Evolutionary conservation across 2,329 filamentous ascomycete genomes (phyloP), one percentile per base, ranked within the genome.

Genomic region (Hypoxylon sp.): DNA sequence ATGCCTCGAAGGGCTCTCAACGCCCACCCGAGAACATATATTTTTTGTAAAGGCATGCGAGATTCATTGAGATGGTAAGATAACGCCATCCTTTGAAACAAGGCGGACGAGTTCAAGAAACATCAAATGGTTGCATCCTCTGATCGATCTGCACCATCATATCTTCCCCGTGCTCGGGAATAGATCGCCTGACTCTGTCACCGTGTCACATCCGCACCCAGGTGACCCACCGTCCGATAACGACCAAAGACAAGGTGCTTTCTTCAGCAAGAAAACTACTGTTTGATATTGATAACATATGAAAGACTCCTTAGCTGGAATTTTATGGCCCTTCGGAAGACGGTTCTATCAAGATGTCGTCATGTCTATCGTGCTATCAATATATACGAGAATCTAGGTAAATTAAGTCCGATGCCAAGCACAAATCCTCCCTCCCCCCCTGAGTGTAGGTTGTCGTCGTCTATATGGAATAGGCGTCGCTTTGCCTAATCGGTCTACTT

Each of bases 121-220:
- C 19, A 60, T 55, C 53, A 60, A 62, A 62, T 62, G 64, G 64
- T 65, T 67, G 46, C 57, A 62, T 65, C 56, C n/a, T 56, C 46
- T 46, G 50, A 39, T 57, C 59, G 54, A 65, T 65, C 65, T 70
- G n/a, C 63, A 46, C 35, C 13, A 11, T 52, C 7, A 54, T 60
- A 31, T 59, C 50, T 52, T 51, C 39, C 66, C 58, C 59, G 62
- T 68, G 68, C 58, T 62, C 47, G 37, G 44, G 62, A 70, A 65
- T 65, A 63, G 65, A 68, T 62, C 68, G 62, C 47, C 65, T 70
- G 68, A 70, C 68, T 63, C 44, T 29, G 56, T 70, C 68, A 68
- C 39, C 59, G 48, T 68, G 59, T 65, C 65, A 57, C 68, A 68
- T 59, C 62, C 46, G 13, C 29, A 57, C 31, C 55, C 68, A 62